Conservation (phyloP, 768 basidiomycete species). For the Xerocomellus intermedius region DNA sequence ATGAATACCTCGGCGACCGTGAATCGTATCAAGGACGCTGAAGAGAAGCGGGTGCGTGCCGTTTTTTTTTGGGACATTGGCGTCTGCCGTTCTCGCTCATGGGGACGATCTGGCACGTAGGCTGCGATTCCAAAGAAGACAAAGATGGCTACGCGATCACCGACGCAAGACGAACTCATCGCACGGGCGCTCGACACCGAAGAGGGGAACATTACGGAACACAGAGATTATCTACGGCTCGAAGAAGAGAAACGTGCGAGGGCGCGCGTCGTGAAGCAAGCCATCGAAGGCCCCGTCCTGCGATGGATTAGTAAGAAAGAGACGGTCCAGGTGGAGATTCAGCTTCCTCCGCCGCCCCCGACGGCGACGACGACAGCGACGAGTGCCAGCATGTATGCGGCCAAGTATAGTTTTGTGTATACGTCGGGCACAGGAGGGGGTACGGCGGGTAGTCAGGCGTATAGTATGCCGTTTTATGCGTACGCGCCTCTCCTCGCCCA, state of each 20-base stretch:
- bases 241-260: conserved; percentile 83
- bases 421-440: conserved; percentile 4
- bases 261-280: conserved; percentile 55
- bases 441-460: conserved; percentile 17
- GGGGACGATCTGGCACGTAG: conserved; percentile 28
- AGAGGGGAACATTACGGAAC: conserved; percentile 78
- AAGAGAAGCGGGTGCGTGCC: conserved; percentile 55
- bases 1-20: conserved; percentile 68
- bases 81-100: background rate
- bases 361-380: conserved; percentile 13
- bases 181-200: conserved; percentile 82
- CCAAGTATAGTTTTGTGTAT: conserved; percentile 24
- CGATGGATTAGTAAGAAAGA: conserved; percentile 71
- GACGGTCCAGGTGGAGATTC: conserved; percentile 44
- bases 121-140: conserved; percentile 60
- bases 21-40: conserved; percentile 59
- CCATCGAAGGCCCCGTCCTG: conserved; percentile 63
- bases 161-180: conserved; percentile 83
- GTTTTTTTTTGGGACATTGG: background rate
- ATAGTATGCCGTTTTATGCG: conserved; percentile 29
- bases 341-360: conserved; percentile 12
- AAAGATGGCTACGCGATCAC: conserved; percentile 49
- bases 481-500: conserved; percentile 18
- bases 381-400: conserved; percentile 6
- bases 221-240: conserved; percentile 71